phyloP scores from a whole-genome alignment of 2,329 filamentous ascomycete genomes.

The Furcasterigmium sp. region DNA sequence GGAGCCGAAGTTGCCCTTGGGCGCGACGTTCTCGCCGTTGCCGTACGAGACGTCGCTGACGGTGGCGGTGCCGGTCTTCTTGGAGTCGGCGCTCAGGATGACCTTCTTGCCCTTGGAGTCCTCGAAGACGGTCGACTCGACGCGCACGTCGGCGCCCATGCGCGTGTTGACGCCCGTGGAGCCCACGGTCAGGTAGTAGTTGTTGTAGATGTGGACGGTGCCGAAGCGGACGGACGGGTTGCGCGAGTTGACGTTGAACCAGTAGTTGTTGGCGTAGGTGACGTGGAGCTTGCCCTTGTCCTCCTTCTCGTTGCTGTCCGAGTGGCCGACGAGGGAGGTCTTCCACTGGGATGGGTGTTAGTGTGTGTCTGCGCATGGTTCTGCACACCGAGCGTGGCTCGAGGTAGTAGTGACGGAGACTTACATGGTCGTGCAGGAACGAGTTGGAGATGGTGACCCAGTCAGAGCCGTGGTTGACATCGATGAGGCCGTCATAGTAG shows the following conservation, averaged over 20 bases:
- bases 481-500: conserved; percentile 60
- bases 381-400: background rate
- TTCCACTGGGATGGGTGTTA: too few relatives aligned
- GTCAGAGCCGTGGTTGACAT: conserved; percentile 55
- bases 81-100: conserved; percentile 29
- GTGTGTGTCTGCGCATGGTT: too few relatives aligned
- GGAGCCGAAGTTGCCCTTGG: conserved; percentile 39
- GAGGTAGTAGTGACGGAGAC: background rate
- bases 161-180: conserved; percentile 43
- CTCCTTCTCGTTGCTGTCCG: conserved; percentile 44
- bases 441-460: conserved; percentile 41
- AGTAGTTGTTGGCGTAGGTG: conserved; percentile 60
- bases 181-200: background rate
- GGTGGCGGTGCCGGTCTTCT: conserved; percentile 33
- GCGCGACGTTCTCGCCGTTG: conserved; percentile 39
- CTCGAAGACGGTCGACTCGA: conserved; percentile 44
- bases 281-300: conserved; percentile 54
- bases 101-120: conserved; percentile 27
- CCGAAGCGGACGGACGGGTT: conserved; percentile 56
- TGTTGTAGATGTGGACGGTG: conserved; percentile 48
- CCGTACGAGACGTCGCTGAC: conserved; percentile 37
- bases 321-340: conserved; percentile 51
- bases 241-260: conserved; percentile 55
- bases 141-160: conserved; percentile 43
- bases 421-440: conserved; percentile 35